These are phyloP conservation scores for Exophiala mesophila DNA, from an alignment of 2,329 filamentous ascomycete genomes.

Conservation along the genomic window DNA sequence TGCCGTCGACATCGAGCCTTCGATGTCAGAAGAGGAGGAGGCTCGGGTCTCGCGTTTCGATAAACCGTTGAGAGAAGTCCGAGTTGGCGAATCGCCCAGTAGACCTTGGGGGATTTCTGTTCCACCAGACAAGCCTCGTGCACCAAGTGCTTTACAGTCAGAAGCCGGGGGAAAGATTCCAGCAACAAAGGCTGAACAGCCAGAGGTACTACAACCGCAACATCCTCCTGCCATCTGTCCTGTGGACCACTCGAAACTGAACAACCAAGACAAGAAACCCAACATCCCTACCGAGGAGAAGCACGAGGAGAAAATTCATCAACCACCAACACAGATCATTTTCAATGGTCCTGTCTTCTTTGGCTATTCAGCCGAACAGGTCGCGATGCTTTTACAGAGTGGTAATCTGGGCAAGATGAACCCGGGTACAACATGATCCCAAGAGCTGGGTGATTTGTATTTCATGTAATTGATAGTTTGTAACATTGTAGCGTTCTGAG, in stretches of 20 bases:
- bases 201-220: constrained; percentile 24
- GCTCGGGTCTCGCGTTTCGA: constrained; percentile 73
- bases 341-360: constrained; percentile 95
- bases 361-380: constrained; percentile 79
- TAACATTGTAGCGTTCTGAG: constrained; percentile 26
- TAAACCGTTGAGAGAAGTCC: constrained; percentile 76
- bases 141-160: constrained; percentile 29
- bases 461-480: no score
- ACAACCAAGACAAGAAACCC: constrained; percentile 14
- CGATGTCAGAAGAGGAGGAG: constrained; percentile 44
- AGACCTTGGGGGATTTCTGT: constrained; percentile 89
- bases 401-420: constrained; percentile 10
- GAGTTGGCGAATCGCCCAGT: constrained; percentile 90
- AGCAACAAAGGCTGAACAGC: constrained; percentile 14
- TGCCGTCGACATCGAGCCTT: constrained; percentile 32
- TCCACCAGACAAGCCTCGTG: constrained; percentile 51
- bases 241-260: constrained; percentile 18
- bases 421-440: background rate
- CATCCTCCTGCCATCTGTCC: constrained; percentile 1
- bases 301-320: constrained; percentile 6
- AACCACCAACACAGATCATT: constrained; percentile 61
- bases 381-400: constrained; percentile 65
- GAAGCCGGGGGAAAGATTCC: constrained; percentile 13
- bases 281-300: constrained; percentile 10
- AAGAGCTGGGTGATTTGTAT: background rate